These are phyloP conservation scores for Lentinus brumalis DNA, from an alignment of 768 basidiomycete genomes.

Conservation along the genomic window DNA sequence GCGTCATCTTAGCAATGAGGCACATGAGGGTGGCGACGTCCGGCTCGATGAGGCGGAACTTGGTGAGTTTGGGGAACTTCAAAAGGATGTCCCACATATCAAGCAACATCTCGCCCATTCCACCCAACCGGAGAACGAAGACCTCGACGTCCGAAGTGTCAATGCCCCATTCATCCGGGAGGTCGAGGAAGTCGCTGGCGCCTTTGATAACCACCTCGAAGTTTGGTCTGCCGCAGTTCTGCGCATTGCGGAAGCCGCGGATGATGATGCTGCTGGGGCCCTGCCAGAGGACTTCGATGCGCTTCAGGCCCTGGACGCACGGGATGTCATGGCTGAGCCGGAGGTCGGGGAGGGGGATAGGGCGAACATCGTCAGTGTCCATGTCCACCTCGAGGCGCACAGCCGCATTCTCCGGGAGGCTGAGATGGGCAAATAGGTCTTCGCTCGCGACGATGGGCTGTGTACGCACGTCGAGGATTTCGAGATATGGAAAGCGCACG, in stretches of 20 bases:
- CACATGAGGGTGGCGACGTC: too few species aligned
- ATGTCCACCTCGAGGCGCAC: neutral
- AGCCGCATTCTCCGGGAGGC: neutral
- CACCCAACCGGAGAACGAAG: neutral
- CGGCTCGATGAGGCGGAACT: too few species aligned
- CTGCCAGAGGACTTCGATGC: too few species aligned
- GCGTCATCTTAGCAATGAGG: too few species aligned
- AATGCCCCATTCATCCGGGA: neutral
- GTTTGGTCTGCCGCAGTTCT: neutral
- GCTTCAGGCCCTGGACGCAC: too few species aligned
- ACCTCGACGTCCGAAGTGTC: constrained; percentile 2
- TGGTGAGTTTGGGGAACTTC: too few species aligned
- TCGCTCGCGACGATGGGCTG: neutral
- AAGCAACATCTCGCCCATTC: too few species aligned
- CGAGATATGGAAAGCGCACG: neutral
- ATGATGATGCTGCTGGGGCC: too few species aligned
- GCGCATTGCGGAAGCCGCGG: neutral
- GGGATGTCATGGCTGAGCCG: too few species aligned
- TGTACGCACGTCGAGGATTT: neutral
- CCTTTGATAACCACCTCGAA: neutral
- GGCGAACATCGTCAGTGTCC: neutral
- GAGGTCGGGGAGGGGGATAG: too few species aligned
- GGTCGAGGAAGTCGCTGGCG: neutral
- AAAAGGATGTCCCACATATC: too few species aligned
- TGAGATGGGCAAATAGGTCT: neutral